Evolutionary conservation across 805 yeast genomes (phyloP), one percentile per base, ranked within the genome.

Genomic region (Debaryomyces castellii): DNA sequence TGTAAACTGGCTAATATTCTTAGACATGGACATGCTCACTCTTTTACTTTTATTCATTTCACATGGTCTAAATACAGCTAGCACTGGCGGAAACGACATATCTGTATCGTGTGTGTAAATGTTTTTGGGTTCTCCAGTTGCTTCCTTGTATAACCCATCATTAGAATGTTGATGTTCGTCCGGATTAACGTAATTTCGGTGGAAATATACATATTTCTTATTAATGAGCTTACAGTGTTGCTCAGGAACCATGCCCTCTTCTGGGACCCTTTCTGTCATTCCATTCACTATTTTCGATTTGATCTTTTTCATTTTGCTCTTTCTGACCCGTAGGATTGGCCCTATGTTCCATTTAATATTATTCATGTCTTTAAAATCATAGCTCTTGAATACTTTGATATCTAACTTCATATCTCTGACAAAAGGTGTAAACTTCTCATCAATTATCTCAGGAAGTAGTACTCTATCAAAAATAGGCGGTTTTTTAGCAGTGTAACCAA

Each of bases 301-400:
- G 10, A 66, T 39, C 36, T 55, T 57, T 37, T 57, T 61, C 45
- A 60, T 40, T 40, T 53, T 64, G 33, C 66, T 60, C 14, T 50
- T 27, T 47, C 71, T 63, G 6, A 68, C 66, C 40, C 73, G 57
- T 3, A 81, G 78, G 4, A 76, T 69, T 2, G 80, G 70, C 0
- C 83, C 82, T 42, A 76, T 52, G 39, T 60, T 56, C 74, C 74
- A 73, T 25, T 44, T 47, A 34, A 47, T 40, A 50, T 61, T 58
- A 34, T 57, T 37, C 44, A 60, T 47, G 50, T 64, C 67, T 23
- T 45, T 44, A 8, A 64, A 40, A 32, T 61, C 67, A 51, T 67
- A 75, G 47, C 62, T 63, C 28, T 46, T 48, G 40, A 56, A 52
- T 18, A 12, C 18, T 17, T 20, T 35, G 3, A 35, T 5, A 14